A percentile compares a stretch with the other conserved stretches of the same genome.
Evolutionary conservation across 1,284 basidiomycete species (phyloP).

Genomic region (Boletus calvinii): DNA sequence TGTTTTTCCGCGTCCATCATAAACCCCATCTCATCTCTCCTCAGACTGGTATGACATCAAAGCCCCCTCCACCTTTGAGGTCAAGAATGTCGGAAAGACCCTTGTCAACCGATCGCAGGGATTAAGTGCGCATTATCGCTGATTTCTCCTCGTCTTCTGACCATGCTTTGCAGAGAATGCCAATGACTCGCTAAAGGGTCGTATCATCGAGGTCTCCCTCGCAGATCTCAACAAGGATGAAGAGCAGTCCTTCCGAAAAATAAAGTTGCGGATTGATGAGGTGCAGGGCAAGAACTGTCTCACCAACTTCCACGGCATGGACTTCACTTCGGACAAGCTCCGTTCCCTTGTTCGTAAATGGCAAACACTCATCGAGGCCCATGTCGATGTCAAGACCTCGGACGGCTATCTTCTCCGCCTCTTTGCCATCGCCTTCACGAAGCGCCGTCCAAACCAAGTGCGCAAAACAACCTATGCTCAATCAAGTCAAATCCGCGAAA

Average conservation of each 20-base stretch:
- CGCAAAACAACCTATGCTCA: constrained; percentile 99
- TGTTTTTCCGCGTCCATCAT: constrained; percentile 17
- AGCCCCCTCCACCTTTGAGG: constrained; percentile 97
- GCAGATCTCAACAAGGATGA: constrained; percentile 99
- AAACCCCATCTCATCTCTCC: constrained; percentile 3
- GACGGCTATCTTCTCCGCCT: constrained; percentile 99
- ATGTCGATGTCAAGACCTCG: constrained; percentile 98
- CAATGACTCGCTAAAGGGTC: constrained; percentile 97
- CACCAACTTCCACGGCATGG: constrained; percentile 99
- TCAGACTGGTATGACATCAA: constrained; percentile 99
- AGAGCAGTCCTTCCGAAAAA: constrained; percentile 99
- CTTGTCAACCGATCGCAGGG: constrained; percentile 98
- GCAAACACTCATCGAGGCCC: constrained; percentile 98
- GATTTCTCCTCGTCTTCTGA: constrained; percentile 16
- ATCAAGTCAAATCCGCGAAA: constrained; percentile 93
- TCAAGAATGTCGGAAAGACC: constrained; percentile 97
- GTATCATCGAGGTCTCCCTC: constrained; percentile 95
- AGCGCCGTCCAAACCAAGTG: constrained; percentile 94
- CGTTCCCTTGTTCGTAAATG: constrained; percentile 99
- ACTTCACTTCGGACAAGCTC: constrained; percentile 99
- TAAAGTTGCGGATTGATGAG: constrained; percentile 97
- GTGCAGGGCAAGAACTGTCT: constrained; percentile 99
- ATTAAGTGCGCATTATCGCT: constrained; percentile 70
- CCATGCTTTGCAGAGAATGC: constrained; percentile 76
- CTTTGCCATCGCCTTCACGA: constrained; percentile 99